Conservation (phyloP, 495 filamentous ascomycete genomes). For the Neurospora sp. region DNA sequence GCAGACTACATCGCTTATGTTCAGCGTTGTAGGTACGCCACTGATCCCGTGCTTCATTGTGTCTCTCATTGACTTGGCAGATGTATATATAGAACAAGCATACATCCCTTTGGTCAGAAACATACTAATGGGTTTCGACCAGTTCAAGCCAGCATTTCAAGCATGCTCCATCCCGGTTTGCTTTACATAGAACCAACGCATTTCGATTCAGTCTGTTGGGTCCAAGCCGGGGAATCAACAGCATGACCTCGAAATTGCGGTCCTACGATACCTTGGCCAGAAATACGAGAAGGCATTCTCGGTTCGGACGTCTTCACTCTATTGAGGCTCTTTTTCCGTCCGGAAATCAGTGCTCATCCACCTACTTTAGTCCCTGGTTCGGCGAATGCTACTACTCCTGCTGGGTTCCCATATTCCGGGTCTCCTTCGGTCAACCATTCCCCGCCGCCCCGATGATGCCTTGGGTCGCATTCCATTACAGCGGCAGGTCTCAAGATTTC, state of each 20-base stretch:
- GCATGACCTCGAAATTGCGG: background rate
- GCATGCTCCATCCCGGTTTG: background rate
- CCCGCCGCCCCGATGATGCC: slow-evolving; percentile 8
- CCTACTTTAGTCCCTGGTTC: background rate
- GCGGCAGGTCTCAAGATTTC: slow-evolving; percentile 6
- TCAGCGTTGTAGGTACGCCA: background rate
- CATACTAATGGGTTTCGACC: background rate
- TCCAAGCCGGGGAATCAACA: background rate
- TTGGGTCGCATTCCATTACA: slow-evolving; percentile 19
- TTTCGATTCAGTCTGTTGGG: background rate
- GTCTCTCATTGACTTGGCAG: background rate
- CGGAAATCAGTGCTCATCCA: background rate
- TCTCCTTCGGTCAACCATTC: slow-evolving; percentile 2
- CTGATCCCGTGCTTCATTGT: background rate
- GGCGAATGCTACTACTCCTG: background rate
- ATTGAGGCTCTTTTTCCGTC: background rate
- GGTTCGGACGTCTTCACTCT: background rate
- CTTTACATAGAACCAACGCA: background rate
- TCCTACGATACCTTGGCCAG: background rate
- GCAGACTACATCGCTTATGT: background rate
- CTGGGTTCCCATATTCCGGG: slow-evolving; percentile 13
- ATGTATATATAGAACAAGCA: background rate
- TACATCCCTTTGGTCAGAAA: background rate
- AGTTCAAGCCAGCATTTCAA: background rate
- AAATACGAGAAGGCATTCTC: background rate